phyloP scores from a whole-genome alignment of 495 filamentous ascomycete genomes.

The Talaromyces ruber region DNA sequence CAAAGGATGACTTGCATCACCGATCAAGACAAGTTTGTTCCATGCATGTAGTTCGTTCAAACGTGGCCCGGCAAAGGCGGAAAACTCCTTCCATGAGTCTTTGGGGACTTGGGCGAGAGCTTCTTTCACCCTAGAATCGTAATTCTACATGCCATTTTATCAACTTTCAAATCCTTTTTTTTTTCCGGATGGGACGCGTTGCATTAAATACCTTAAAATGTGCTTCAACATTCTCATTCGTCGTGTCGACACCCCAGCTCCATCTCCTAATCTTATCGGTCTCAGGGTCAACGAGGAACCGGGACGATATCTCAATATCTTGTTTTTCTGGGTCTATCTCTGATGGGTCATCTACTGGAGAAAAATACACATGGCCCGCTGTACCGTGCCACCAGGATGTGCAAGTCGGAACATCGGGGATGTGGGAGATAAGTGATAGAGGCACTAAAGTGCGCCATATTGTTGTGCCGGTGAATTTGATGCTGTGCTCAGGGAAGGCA shows the following conservation, averaged over 20 bases:
- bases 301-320: not conserved
- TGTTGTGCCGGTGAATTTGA: slow-evolving; percentile 30
- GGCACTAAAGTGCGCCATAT: slow-evolving; percentile 29
- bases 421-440: slow-evolving; percentile 14
- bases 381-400: slow-evolving; percentile 40
- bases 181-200: too few relatives aligned
- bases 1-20: slow-evolving; percentile 40
- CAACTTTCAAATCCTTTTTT: too few relatives aligned
- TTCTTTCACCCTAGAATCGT: slow-evolving; percentile 24
- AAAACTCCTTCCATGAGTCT: slow-evolving; percentile 35
- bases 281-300: not conserved
- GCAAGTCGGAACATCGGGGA: slow-evolving; percentile 25
- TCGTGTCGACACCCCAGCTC: slow-evolving; percentile 37
- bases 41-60: slow-evolving; percentile 29
- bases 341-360: slow-evolving; percentile 27
- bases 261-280: slow-evolving; percentile 15
- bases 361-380: slow-evolving; percentile 34
- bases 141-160: slow-evolving; percentile 13
- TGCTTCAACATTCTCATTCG: slow-evolving; percentile 32
- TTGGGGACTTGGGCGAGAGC: slow-evolving; percentile 24
- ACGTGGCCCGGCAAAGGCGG: slow-evolving; percentile 29
- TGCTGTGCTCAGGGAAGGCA: slow-evolving; percentile 24
- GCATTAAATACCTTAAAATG: not conserved
- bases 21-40: slow-evolving; percentile 38
- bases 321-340: not conserved